Evolutionary conservation across 2,329 filamentous ascomycete genomes (phyloP).

Genomic region (Pyricularia sp.): DNA sequence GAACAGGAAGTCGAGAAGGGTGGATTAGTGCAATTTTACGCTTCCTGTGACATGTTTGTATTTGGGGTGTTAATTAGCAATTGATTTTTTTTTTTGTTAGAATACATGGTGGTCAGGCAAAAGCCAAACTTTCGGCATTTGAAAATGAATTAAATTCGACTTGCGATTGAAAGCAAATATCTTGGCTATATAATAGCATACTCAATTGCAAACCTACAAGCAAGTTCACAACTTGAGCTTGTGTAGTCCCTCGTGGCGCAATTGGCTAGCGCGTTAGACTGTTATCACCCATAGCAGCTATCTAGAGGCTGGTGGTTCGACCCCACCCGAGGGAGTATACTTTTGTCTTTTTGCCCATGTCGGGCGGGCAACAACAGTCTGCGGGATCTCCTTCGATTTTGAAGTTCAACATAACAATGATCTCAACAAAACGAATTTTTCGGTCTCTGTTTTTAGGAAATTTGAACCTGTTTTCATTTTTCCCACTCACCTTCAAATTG

Average conservation of each 20-base stretch:
- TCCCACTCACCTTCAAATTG: too few species aligned
- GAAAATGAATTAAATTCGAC: not conserved
- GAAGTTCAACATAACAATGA: too few species aligned
- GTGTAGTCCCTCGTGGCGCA: slow-evolving; percentile 24
- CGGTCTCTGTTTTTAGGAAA: too few species aligned
- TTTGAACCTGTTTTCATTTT: too few species aligned
- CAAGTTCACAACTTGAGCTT: not conserved
- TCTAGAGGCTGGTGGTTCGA: slow-evolving; percentile 5
- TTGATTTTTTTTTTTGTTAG: too few species aligned
- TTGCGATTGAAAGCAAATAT: not conserved
- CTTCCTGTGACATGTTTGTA: not conserved
- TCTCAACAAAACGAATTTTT: too few species aligned
- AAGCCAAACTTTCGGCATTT: not conserved
- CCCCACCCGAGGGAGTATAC: slow-evolving; percentile 1
- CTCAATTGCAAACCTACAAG: not conserved
- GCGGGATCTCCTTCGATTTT: not conserved
- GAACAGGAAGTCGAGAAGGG: slow-evolving; percentile 12
- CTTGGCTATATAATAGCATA: not conserved
- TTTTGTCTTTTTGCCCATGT: not conserved
- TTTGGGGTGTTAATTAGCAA: not conserved
- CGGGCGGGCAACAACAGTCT: not conserved
- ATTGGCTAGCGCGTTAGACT: slow-evolving; percentile 49
- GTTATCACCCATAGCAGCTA: slow-evolving; percentile 22
- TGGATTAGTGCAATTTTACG: not conserved
- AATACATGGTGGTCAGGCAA: too few species aligned